Conservation (phyloP, 768 basidiomycete species). For the Asterophora parasitica region DNA sequence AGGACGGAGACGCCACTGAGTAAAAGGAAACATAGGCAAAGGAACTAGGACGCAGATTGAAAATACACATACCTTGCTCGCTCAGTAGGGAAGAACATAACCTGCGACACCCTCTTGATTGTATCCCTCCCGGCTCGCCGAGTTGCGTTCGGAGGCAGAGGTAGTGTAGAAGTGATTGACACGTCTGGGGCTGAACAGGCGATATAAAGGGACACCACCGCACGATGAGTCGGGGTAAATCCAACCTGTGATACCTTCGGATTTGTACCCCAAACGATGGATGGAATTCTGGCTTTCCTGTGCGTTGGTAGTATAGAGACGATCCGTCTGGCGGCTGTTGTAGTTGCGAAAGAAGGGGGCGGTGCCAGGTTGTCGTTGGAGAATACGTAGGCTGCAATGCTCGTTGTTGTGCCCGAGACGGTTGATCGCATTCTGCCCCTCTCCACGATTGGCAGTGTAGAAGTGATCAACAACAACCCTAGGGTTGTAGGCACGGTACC, state of each 20-base stretch:
- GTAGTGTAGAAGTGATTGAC: constrained; percentile 21
- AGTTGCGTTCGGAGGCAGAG: constrained; percentile 7
- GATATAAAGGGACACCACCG: constrained; percentile 16
- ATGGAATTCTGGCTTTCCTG: constrained; percentile 11
- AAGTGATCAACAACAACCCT: too few relatives aligned
- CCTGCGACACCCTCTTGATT: too few relatives aligned
- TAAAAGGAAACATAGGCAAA: too few relatives aligned
- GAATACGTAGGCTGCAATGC: constrained; percentile 11
- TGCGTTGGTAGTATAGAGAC: constrained; percentile 20
- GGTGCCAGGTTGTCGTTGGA: too few relatives aligned
- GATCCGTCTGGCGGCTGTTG: constrained; percentile 9
- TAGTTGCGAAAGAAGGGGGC: constrained; percentile 20
- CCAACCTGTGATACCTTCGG: constrained; percentile 16
- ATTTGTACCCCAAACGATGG: constrained; percentile 9
- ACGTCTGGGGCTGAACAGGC: constrained; percentile 9
- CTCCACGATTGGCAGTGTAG: background rate
- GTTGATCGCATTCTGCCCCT: constrained; percentile 7
- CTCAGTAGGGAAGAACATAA: too few relatives aligned
- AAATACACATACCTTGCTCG: too few relatives aligned
- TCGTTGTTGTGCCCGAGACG: constrained; percentile 8
- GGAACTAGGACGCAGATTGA: too few relatives aligned
- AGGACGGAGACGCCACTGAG: too few relatives aligned
- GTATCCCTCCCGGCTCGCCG: too few relatives aligned
- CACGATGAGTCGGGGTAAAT: constrained; percentile 12
- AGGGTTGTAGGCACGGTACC: constrained; percentile 7